Percentiles rank a stretch among this genome's conserved stretches.
Conservation (phyloP, 345 rosid species). For the Eucalyptus lansdowneana region DNA sequence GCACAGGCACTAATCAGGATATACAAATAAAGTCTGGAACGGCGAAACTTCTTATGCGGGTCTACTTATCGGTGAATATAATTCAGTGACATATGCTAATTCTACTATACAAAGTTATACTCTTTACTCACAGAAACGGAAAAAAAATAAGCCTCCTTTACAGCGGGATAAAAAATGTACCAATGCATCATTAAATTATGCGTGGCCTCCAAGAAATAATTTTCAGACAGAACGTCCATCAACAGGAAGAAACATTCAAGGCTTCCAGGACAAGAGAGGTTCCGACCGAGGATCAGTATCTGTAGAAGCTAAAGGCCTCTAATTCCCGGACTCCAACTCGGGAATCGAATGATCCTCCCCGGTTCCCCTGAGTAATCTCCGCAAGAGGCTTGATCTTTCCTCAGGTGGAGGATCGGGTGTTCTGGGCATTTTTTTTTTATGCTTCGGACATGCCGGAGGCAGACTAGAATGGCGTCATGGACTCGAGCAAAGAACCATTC, state of each 20-base stretch:
- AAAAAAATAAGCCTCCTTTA: neutral
- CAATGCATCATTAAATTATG: neutral
- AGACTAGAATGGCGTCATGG: conserved; percentile 93
- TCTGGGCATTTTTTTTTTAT: conserved; percentile 8
- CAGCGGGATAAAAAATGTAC: neutral
- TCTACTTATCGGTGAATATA: neutral
- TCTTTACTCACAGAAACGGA: neutral
- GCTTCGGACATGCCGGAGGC: conserved; percentile 73
- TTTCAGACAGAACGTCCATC: neutral
- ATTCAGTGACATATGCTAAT: neutral
- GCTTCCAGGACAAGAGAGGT: conserved; percentile 36
- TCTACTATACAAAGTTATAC: neutral
- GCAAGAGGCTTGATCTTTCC: conserved; percentile 24
- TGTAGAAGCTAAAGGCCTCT: neutral
- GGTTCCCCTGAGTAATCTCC: conserved; percentile 20
- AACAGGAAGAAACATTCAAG: neutral
- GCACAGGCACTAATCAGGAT: accelerated
- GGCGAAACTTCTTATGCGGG: neutral
- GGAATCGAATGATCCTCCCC: conserved; percentile 23
- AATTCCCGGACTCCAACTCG: conserved; percentile 40
- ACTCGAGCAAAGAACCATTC: conserved; percentile 92
- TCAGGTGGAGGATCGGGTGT: conserved; percentile 6
- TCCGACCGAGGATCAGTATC: conserved; percentile 28
- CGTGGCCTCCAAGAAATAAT: neutral
- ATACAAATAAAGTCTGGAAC: too few relatives aligned